Conservation (phyloP, 2,329 filamentous ascomycete species). For the Cryphonectria japonica region DNA sequence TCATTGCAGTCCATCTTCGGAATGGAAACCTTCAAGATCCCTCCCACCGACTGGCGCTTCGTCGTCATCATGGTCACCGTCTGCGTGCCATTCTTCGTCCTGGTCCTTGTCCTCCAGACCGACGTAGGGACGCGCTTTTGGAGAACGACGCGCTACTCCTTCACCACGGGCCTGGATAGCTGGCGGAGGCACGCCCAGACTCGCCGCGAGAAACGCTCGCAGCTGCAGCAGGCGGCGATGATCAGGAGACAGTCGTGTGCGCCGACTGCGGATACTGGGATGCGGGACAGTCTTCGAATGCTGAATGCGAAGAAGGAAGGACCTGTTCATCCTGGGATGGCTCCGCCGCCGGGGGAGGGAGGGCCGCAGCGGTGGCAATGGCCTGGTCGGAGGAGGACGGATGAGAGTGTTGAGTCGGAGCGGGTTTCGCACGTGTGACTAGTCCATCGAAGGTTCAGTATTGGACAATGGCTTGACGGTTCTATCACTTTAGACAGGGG, state of each 20-base stretch:
- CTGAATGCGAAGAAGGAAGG: conserved; percentile 5
- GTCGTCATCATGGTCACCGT: conserved; percentile 64
- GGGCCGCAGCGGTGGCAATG: not conserved
- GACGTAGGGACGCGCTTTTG: conserved; percentile 39
- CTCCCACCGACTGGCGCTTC: conserved; percentile 50
- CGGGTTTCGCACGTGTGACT: not conserved
- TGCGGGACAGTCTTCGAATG: conserved; percentile 1
- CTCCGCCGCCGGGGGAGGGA: not conserved
- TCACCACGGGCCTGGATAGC: conserved; percentile 23
- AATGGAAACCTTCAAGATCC: conserved; percentile 50
- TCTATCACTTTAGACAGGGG: not conserved
- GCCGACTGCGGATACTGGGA: not conserved
- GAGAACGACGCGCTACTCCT: conserved; percentile 21
- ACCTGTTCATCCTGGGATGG: not conserved
- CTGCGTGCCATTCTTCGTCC: conserved; percentile 54
- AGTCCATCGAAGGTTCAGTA: not conserved
- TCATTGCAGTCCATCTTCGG: conserved; percentile 54
- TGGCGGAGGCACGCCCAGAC: conserved; percentile 18
- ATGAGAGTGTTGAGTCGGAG: not conserved
- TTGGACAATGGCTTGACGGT: not conserved
- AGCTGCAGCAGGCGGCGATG: conserved; percentile 27
- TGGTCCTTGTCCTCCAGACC: conserved; percentile 51
- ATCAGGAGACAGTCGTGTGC: conserved; percentile 30
- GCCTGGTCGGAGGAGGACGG: not conserved
- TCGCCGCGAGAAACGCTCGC: conserved; percentile 25